These are phyloP conservation scores for Mucor plumbeus DNA, from an alignment of 371 early-diverging fungal genomes.

Conservation along the genomic window DNA sequence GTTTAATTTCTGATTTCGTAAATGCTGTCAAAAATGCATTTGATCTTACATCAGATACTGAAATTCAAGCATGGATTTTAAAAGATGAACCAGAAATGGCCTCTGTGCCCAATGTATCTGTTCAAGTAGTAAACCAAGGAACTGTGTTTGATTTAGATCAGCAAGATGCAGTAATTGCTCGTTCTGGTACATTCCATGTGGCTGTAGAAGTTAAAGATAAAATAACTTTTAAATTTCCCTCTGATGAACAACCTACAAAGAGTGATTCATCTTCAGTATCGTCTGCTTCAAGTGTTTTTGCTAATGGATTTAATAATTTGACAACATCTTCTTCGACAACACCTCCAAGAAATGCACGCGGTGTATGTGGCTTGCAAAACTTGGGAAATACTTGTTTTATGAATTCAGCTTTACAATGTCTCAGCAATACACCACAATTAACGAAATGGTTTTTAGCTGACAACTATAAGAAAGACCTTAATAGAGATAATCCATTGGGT, in stretches of 20 bases:
- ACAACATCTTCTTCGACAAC: slow-evolving; percentile 21
- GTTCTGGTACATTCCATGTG: slow-evolving; percentile 11
- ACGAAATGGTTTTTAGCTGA: slow-evolving; percentile 65
- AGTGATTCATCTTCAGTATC: slow-evolving; percentile 30
- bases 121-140: background rate
- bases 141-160: background rate
- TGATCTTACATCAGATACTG: slow-evolving; percentile 17
- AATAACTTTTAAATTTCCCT: slow-evolving; percentile 11
- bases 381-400: slow-evolving; percentile 93
- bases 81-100: slow-evolving; percentile 3
- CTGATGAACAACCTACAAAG: slow-evolving; percentile 3
- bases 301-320: slow-evolving; percentile 29
- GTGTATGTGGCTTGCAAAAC: slow-evolving; percentile 74
- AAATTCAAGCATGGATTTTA: slow-evolving; percentile 27
- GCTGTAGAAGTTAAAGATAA: slow-evolving; percentile 20
- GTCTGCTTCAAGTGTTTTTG: slow-evolving; percentile 29
- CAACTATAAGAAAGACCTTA: slow-evolving; percentile 52
- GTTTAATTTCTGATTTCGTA: slow-evolving; percentile 2
- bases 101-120: slow-evolving; percentile 5
- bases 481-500: slow-evolving; percentile 61
- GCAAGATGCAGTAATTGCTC: background rate
- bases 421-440: slow-evolving; percentile 70
- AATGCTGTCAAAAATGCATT: slow-evolving; percentile 18
- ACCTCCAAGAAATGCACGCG: slow-evolving; percentile 27
- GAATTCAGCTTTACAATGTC: slow-evolving; percentile 85